A percentile compares a stretch with the other conserved stretches of the same genome.
Conservation (phyloP, 2,329 filamentous ascomycete genomes). For the Trichoderma sp. region DNA sequence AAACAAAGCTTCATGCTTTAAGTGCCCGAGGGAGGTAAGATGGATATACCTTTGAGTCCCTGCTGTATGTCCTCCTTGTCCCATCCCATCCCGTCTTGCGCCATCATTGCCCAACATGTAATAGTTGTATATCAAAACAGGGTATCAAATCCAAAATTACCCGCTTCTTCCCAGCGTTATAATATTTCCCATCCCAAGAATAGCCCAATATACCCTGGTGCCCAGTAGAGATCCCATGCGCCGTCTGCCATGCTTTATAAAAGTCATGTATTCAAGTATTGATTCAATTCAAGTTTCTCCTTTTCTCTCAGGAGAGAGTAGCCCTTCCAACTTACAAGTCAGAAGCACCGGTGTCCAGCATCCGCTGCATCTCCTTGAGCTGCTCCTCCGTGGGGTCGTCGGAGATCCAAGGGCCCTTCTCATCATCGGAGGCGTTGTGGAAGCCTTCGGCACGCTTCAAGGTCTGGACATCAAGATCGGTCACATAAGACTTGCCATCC, state of each 20-base stretch:
- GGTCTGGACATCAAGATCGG: conserved; percentile 90
- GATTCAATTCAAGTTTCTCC: background rate
- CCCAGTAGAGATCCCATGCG: conserved; percentile 33
- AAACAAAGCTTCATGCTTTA: background rate
- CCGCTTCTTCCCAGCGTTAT: conserved; percentile 10
- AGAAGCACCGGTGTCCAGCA: conserved; percentile 36
- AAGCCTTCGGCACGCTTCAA: conserved; percentile 85
- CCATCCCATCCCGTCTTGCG: conserved; percentile 10
- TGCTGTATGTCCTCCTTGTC: background rate
- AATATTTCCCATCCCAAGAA: conserved; percentile 21
- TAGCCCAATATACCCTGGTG: conserved; percentile 20
- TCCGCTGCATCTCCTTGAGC: conserved; percentile 60
- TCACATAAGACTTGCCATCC: conserved; percentile 78
- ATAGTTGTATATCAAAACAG: conserved; percentile 24
- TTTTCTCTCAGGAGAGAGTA: background rate
- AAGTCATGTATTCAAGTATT: conserved; percentile 5
- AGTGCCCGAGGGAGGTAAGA: background rate
- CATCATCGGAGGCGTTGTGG: conserved; percentile 75
- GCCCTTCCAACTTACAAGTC: conserved; percentile 24
- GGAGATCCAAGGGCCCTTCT: conserved; percentile 82
- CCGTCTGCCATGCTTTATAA: conserved; percentile 32
- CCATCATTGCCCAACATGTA: conserved; percentile 18
- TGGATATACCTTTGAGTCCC: background rate
- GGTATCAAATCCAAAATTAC: conserved; percentile 28
- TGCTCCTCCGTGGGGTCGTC: conserved; percentile 68